Evolutionary conservation across 1,284 basidiomycete genomes (phyloP).

Genomic region (Moesziomyces globuligerus): DNA sequence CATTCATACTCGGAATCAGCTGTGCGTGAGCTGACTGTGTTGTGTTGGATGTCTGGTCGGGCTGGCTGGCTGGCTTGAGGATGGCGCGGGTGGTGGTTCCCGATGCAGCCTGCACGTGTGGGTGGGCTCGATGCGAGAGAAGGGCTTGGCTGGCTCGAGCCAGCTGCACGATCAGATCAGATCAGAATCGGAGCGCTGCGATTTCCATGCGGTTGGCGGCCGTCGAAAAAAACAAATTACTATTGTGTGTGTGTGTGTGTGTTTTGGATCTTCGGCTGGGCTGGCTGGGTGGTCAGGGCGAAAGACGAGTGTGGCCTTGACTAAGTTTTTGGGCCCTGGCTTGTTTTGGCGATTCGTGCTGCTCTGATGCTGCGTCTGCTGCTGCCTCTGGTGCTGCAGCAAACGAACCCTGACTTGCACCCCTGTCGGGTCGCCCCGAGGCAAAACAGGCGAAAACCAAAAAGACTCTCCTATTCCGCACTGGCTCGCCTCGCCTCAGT

Average conservation of each 20-base stretch:
- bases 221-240: not conserved
- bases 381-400: not conserved
- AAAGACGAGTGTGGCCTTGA: too few species aligned
- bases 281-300: too few species aligned
- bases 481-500: not conserved
- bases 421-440: constrained; percentile 13
- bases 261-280: not conserved
- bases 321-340: not conserved
- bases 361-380: too few species aligned
- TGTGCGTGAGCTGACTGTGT: too few species aligned
- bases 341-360: not conserved
- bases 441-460: too few species aligned
- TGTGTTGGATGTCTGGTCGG: too few species aligned
- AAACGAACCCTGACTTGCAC: constrained; percentile 6
- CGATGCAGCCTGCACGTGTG: too few species aligned
- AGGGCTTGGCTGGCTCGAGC: not conserved
- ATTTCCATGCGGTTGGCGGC: not conserved
- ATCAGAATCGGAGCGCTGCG: not conserved
- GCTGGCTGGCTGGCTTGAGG: too few species aligned
- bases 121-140: not conserved
- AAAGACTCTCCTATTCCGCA: too few species aligned
- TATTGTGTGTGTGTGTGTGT: not conserved
- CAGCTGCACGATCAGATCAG: not conserved
- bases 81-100: too few species aligned
- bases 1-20: too few species aligned